Conservation (phyloP, 2,329 filamentous ascomycete species). For the Trichophaea hybrida region DNA sequence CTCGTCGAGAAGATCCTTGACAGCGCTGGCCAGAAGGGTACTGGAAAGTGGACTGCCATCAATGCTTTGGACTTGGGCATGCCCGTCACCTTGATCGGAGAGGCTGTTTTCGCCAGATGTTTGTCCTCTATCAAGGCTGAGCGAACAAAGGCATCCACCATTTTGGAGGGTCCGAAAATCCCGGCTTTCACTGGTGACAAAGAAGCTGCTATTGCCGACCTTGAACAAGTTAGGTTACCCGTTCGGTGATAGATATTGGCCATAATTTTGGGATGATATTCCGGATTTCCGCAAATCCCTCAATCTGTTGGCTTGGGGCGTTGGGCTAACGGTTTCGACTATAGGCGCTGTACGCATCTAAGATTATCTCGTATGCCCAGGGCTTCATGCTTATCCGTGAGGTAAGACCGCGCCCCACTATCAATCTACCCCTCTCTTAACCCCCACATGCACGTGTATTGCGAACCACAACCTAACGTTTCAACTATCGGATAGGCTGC, state of each 20-base stretch:
- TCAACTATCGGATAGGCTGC: conserved; percentile 53
- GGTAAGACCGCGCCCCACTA: conserved; percentile 39
- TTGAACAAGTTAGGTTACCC: conserved; percentile 53
- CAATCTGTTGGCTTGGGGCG: conserved; percentile 3
- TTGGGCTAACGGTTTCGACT: conserved; percentile 9
- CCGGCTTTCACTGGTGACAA: conserved; percentile 72
- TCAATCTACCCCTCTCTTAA: neutral
- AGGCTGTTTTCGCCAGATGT: conserved; percentile 91
- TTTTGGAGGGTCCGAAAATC: conserved; percentile 63
- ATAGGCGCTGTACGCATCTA: conserved; percentile 81
- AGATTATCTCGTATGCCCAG: conserved; percentile 99
- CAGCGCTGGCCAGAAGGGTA: conserved; percentile 97
- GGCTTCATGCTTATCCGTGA: conserved; percentile 99
- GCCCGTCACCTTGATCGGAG: conserved; percentile 95
- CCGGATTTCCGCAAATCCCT: conserved; percentile 2
- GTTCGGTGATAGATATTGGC: neutral
- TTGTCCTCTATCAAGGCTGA: conserved; percentile 87
- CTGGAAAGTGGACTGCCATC: conserved; percentile 99
- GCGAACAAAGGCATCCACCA: conserved; percentile 64
- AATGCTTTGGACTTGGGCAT: conserved; percentile 97
- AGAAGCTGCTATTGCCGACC: conserved; percentile 85
- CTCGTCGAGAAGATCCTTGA: conserved; percentile 99
- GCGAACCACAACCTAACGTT: neutral
- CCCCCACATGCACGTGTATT: neutral
- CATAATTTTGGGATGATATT: neutral